These are phyloP conservation scores for Claviceps maximensis DNA, from an alignment of 2,329 filamentous ascomycete genomes.

Conservation along the genomic window DNA sequence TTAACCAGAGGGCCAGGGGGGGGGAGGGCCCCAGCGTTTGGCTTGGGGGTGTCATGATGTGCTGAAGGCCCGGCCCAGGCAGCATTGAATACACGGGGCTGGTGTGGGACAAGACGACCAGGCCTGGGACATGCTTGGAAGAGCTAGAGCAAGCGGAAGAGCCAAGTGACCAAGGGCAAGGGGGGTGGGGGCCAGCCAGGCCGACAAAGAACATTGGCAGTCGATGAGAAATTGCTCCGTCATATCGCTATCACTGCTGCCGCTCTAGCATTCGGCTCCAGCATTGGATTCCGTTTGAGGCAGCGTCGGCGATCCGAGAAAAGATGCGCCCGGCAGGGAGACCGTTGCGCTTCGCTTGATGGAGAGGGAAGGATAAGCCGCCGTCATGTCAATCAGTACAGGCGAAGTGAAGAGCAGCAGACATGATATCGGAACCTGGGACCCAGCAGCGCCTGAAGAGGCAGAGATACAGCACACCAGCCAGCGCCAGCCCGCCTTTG, in stretches of 20 bases:
- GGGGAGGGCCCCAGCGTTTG: conserved; percentile 5
- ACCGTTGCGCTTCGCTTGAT: not conserved
- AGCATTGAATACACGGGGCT: conserved; percentile 4
- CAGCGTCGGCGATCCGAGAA: not conserved
- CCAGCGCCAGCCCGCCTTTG: not conserved
- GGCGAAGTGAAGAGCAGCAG: not conserved
- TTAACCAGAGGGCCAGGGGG: conserved; percentile 4
- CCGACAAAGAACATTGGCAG: not conserved
- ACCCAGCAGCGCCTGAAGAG: not conserved
- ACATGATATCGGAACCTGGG: not conserved
- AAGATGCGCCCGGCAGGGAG: not conserved
- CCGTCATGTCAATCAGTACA: not conserved
- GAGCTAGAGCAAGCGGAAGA: conserved; percentile 1
- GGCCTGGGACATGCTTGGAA: conserved; percentile 1
- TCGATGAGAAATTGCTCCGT: conserved; percentile 3
- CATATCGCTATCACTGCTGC: conserved; percentile 1
- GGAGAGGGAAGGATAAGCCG: not conserved
- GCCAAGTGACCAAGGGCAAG: conserved; percentile 2
- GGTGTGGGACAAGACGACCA: conserved; percentile 6
- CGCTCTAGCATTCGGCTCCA: not conserved
- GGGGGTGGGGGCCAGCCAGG: conserved; percentile 4
- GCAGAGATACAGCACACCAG: not conserved
- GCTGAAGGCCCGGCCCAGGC: not conserved
- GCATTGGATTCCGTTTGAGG: not conserved
- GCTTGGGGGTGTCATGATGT: conserved; percentile 3